Evolutionary conservation across 176 grass and related monocot species (phyloP).

Genomic region (Eragrostis nindensis): DNA sequence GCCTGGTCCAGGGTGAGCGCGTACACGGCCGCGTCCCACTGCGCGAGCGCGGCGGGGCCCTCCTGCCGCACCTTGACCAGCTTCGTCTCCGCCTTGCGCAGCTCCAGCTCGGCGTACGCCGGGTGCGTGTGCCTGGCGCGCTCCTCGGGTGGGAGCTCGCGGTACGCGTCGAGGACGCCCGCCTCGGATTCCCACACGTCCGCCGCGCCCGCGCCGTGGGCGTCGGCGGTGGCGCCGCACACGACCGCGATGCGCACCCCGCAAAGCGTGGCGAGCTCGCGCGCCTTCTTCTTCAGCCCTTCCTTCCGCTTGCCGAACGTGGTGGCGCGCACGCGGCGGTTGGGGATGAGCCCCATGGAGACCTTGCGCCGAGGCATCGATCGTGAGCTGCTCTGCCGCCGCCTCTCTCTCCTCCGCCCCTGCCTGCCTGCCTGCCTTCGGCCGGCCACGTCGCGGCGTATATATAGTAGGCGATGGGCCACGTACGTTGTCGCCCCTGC

Average conservation of each 20-base stretch:
- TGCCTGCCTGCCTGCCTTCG: not conserved
- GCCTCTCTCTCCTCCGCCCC: not conserved
- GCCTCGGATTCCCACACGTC: slow-evolving; percentile 38
- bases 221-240: no score
- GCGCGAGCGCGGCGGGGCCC: slow-evolving; percentile 10
- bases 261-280: slow-evolving; percentile 39
- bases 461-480: not conserved
- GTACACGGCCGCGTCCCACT: slow-evolving; percentile 31
- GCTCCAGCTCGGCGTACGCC: slow-evolving; percentile 18
- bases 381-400: not conserved
- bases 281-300: slow-evolving; percentile 26
- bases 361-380: slow-evolving; percentile 10
- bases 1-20: not conserved
- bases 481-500: not conserved
- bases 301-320: slow-evolving; percentile 26
- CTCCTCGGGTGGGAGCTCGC: not conserved
- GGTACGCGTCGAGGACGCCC: slow-evolving; percentile 44
- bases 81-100: slow-evolving; percentile 37
- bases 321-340: not conserved
- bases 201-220: not conserved
- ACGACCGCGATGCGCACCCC: slow-evolving; percentile 40
- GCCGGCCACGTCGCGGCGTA: not conserved
- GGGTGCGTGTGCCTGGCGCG: slow-evolving; percentile 37
- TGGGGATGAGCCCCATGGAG: not conserved
- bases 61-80: slow-evolving; percentile 7